These are phyloP conservation scores for Rhizopogon salebrosus DNA, from an alignment of 768 basidiomycete species.

Conservation along the genomic window DNA sequence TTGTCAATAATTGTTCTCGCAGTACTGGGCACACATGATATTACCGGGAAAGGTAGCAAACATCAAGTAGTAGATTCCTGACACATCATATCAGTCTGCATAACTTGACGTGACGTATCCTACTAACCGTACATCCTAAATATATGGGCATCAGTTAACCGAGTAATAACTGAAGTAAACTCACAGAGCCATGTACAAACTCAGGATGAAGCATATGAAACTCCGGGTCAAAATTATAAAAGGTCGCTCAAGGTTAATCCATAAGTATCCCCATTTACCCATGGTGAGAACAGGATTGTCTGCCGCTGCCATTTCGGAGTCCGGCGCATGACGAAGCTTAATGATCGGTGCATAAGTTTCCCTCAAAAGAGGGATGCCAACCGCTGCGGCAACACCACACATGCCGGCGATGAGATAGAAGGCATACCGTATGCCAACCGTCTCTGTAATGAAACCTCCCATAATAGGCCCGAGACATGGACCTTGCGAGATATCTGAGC, in stretches of 20 bases:
- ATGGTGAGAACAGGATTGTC: constrained; percentile 25
- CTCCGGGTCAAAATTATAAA: constrained; percentile 52
- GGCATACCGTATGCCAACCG: constrained; percentile 56
- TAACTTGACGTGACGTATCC: too few species aligned
- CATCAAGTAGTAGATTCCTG: constrained; percentile 66
- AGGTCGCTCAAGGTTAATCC: constrained; percentile 58
- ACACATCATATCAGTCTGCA: background rate
- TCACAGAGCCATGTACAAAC: constrained; percentile 71
- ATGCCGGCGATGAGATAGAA: constrained; percentile 48
- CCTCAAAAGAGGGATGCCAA: constrained; percentile 55
- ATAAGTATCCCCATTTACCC: constrained; percentile 38
- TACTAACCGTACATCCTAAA: constrained; percentile 52
- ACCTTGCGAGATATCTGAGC: constrained; percentile 11
- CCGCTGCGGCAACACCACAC: constrained; percentile 35
- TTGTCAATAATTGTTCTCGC: constrained; percentile 4
- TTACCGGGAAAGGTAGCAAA: constrained; percentile 59
- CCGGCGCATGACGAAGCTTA: constrained; percentile 40
- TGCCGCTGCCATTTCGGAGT: constrained; percentile 40
- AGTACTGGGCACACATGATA: background rate
- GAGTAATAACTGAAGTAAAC: constrained; percentile 24
- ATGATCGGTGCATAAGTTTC: constrained; percentile 79
- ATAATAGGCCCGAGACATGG: constrained; percentile 59
- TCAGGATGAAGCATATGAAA: constrained; percentile 66
- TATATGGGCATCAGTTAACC: background rate
- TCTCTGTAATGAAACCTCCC: constrained; percentile 60